These are phyloP conservation scores for Gastrolobium villosum DNA, from an alignment of 306 rosid genomes.

Conservation along the genomic window DNA sequence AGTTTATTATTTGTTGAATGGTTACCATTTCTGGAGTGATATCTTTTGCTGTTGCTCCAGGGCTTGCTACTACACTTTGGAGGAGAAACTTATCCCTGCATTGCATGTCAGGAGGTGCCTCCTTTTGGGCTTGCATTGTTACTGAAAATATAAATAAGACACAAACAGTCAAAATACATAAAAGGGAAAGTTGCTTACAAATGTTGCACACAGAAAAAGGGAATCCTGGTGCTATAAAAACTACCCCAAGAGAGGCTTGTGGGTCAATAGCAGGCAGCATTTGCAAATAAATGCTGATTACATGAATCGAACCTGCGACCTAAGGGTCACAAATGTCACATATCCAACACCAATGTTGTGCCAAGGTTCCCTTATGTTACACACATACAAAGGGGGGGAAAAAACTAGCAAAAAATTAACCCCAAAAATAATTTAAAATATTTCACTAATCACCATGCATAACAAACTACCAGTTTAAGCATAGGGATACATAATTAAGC, in stretches of 20 bases:
- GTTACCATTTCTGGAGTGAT: conserved; percentile 80
- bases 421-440: conserved; percentile 27
- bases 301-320: no score
- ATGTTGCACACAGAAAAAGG: neutral
- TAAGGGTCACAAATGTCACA: no score
- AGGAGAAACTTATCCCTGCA: conserved; percentile 96
- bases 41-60: conserved; percentile 72
- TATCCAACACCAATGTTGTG: no score
- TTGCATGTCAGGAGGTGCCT: conserved; percentile 80
- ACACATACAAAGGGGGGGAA: neutral
- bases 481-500: conserved; percentile 1
- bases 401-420: neutral
- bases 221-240: no score
- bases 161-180: conserved; percentile 33
- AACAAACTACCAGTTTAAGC: conserved; percentile 9
- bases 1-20: conserved; percentile 1
- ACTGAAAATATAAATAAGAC: conserved; percentile 55
- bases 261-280: no score
- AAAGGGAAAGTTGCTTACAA: neutral
- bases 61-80: conserved; percentile 70
- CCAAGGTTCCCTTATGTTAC: no score
- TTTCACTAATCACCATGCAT: conserved; percentile 11
- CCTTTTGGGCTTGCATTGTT: conserved; percentile 97
- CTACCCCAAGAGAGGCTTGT: no score
- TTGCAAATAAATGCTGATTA: no score